Conservation (phyloP, 1,284 basidiomycete species). For the Naganishia cerealis region DNA sequence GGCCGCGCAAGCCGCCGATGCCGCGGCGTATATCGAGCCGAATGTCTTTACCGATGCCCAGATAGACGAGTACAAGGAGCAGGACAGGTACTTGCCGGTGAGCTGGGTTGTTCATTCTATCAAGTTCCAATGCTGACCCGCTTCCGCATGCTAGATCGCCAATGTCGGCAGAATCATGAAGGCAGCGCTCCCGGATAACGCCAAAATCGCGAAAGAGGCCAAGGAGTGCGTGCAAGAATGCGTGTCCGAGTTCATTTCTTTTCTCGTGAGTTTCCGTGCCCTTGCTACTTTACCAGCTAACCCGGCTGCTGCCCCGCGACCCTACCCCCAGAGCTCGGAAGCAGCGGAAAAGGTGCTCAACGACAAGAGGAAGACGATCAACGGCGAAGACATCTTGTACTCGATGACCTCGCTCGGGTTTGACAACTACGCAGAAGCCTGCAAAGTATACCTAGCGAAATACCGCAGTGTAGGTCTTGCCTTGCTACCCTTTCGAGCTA, state of each 20-base stretch:
- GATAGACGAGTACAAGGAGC: slow-evolving; percentile 85
- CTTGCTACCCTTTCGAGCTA: not conserved
- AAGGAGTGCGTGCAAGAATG: slow-evolving; percentile 96
- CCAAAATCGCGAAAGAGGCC: slow-evolving; percentile 94
- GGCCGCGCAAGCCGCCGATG: slow-evolving; percentile 5
- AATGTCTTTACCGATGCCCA: slow-evolving; percentile 76
- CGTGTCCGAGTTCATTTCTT: slow-evolving; percentile 92
- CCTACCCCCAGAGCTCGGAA: slow-evolving; percentile 58
- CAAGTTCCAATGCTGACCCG: not conserved
- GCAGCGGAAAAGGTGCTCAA: slow-evolving; percentile 82
- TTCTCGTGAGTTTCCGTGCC: slow-evolving; percentile 61
- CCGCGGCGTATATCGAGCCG: slow-evolving; percentile 24
- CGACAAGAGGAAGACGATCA: slow-evolving; percentile 84
- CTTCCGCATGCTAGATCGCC: slow-evolving; percentile 67
- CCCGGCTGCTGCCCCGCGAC: not conserved
- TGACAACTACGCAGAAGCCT: slow-evolving; percentile 86
- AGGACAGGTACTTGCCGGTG: slow-evolving; percentile 86
- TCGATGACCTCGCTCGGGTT: slow-evolving; percentile 70
- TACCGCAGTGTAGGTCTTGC: slow-evolving; percentile 70
- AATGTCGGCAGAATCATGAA: slow-evolving; percentile 97
- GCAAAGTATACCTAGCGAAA: slow-evolving; percentile 86
- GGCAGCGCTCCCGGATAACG: slow-evolving; percentile 77
- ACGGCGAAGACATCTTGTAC: slow-evolving; percentile 61
- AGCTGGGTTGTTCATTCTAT: slow-evolving; percentile 44
- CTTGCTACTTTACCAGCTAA: no score